A percentile compares a stretch with the other conserved stretches of the same genome.
These are phyloP conservation scores for Lasiodiplodia sp. DNA, from an alignment of 2,329 filamentous ascomycete genomes.

Conservation along the genomic window DNA sequence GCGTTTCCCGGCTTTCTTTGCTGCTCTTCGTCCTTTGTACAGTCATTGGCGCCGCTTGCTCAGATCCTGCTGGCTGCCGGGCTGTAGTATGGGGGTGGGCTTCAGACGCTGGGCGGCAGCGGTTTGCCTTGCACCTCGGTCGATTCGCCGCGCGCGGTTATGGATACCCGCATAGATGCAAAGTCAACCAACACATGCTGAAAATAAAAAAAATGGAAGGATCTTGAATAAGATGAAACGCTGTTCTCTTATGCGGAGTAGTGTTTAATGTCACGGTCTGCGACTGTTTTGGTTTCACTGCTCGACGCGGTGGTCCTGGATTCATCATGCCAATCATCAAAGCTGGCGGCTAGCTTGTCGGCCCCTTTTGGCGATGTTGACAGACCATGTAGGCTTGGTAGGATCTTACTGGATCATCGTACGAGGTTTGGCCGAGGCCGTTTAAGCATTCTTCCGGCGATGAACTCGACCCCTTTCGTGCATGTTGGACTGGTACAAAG, in stretches of 20 bases:
- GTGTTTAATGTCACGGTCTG: neutral
- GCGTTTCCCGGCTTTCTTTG: neutral
- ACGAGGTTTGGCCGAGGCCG: too few relatives aligned
- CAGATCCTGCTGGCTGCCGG: constrained; percentile 19
- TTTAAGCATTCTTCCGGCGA: too few relatives aligned
- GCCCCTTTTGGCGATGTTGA: too few relatives aligned
- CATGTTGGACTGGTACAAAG: too few relatives aligned
- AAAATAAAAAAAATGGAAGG: constrained; percentile 26
- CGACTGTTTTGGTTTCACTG: constrained; percentile 3
- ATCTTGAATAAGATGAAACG: constrained; percentile 13
- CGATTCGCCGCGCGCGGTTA: neutral
- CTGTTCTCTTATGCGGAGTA: neutral
- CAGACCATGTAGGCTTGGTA: too few relatives aligned
- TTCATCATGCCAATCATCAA: neutral
- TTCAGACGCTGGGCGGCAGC: neutral
- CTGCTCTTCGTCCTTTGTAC: neutral
- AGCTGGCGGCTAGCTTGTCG: neutral
- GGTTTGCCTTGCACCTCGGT: neutral
- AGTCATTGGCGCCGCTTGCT: constrained; percentile 14
- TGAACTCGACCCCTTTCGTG: too few relatives aligned
- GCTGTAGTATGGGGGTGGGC: neutral
- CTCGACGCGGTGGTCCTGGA: neutral
- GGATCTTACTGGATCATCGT: too few relatives aligned
- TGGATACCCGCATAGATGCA: constrained; percentile 5
- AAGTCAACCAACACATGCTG: neutral